Evolutionary conservation across 1,284 basidiomycete species (phyloP).

Genomic region (Gymnopus androsaceus): DNA sequence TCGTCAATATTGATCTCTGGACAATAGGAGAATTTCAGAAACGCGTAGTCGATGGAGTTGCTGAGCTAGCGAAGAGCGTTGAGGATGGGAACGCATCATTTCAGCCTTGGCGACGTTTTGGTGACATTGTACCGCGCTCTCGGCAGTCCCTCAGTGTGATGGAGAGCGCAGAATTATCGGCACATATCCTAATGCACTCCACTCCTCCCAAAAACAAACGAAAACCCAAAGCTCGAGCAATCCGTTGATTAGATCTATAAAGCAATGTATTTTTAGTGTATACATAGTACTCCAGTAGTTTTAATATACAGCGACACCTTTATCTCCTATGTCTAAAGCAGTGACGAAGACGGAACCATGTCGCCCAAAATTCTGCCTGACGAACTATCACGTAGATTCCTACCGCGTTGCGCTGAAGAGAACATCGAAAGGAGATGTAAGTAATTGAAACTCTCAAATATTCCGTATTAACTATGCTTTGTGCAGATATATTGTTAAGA

Average conservation of each 20-base stretch:
- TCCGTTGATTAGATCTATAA: neutral
- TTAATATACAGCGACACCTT: neutral
- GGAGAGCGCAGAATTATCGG: conserved; percentile 23
- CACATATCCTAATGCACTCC: conserved; percentile 21
- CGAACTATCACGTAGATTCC: no score
- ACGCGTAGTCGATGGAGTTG: conserved; percentile 41
- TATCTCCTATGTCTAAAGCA: no score
- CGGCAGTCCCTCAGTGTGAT: conserved; percentile 33
- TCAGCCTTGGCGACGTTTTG: conserved; percentile 50
- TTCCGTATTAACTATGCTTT: no score
- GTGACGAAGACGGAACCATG: no score
- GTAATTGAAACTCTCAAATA: no score
- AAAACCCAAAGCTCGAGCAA: neutral
- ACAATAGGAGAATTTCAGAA: conserved; percentile 44
- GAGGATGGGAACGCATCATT: conserved; percentile 34
- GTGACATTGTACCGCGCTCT: conserved; percentile 31
- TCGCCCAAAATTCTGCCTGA: no score
- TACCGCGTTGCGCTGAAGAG: no score
- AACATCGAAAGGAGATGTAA: no score
- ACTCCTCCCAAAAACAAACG: conserved; percentile 23
- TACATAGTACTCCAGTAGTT: neutral
- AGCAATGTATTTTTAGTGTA: neutral
- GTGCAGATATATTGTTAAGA: no score
- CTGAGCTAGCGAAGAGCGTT: conserved; percentile 35
- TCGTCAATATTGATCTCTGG: conserved; percentile 57